phyloP scores from a whole-genome alignment of 805 yeast species.

The Middelhovenomyces tepae region DNA sequence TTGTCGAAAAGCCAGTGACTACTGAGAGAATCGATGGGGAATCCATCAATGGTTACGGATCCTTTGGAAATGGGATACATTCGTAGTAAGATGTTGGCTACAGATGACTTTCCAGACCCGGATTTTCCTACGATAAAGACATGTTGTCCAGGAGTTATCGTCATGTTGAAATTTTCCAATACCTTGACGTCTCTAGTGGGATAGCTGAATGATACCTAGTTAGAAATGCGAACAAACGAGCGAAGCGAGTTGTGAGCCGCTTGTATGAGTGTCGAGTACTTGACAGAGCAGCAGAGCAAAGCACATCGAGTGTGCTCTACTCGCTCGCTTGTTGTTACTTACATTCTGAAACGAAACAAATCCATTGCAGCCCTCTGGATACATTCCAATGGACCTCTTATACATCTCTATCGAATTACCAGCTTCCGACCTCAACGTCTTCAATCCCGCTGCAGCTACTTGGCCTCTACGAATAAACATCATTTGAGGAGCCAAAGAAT shows the following conservation, averaged over 20 bases:
- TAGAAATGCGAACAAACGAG: too few relatives aligned
- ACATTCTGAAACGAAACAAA: slow-evolving; percentile 42
- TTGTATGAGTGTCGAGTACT: too few relatives aligned
- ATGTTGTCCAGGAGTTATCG: slow-evolving; percentile 36
- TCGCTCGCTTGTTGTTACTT: too few relatives aligned
- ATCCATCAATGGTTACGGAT: slow-evolving; percentile 46
- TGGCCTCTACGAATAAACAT: slow-evolving; percentile 61
- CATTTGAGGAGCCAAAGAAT: slow-evolving; percentile 46
- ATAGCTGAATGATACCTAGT: slow-evolving; percentile 43
- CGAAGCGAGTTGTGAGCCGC: too few relatives aligned
- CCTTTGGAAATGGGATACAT: slow-evolving; percentile 52
- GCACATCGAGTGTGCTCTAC: too few relatives aligned
- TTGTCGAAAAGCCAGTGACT: slow-evolving; percentile 48
- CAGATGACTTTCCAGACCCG: slow-evolving; percentile 89
- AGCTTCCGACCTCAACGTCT: slow-evolving; percentile 25
- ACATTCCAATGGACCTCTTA: slow-evolving; percentile 21
- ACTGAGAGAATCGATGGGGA: slow-evolving; percentile 36
- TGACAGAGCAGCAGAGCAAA: too few relatives aligned
- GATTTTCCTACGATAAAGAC: slow-evolving; percentile 77
- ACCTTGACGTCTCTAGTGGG: slow-evolving; percentile 43
- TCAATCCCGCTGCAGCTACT: slow-evolving; percentile 52
- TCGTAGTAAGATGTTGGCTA: slow-evolving; percentile 52
- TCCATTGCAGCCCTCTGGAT: slow-evolving; percentile 30
- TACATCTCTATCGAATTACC: slow-evolving; percentile 7
- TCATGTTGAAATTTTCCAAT: slow-evolving; percentile 39